phyloP scores from a whole-genome alignment of 176 grass and related monocot species.

The Neostapfia colusana region DNA sequence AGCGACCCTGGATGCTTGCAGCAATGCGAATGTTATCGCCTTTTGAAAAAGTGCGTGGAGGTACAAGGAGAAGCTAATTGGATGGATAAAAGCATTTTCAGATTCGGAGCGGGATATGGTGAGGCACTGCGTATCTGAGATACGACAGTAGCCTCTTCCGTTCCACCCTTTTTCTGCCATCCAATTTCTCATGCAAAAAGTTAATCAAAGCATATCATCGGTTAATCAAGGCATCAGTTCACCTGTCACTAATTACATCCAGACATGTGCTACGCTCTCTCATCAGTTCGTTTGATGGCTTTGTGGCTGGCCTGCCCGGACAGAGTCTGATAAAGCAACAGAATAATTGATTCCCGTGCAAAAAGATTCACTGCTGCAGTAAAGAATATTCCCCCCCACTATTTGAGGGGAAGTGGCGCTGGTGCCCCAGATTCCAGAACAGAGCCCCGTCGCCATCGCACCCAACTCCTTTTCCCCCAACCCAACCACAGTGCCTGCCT shows the following conservation, averaged over 20 bases:
- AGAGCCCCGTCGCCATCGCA: conserved; percentile 12
- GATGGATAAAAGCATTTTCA: background rate
- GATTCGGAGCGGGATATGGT: conserved; percentile 30
- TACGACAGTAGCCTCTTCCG: background rate
- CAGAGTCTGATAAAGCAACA: background rate
- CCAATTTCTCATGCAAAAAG: conserved; percentile 7
- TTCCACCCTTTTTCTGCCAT: background rate
- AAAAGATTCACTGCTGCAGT: conserved; percentile 14
- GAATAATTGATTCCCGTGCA: conserved; percentile 1
- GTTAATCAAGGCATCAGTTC: background rate
- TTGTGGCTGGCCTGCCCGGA: background rate
- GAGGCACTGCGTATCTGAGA: background rate
- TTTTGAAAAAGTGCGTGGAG: conserved; percentile 6
- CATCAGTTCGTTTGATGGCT: background rate
- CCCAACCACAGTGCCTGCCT: conserved; percentile 1
- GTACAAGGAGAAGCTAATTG: background rate
- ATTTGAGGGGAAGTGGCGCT: background rate
- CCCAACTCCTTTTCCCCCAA: conserved; percentile 19
- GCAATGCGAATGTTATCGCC: background rate
- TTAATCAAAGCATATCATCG: background rate
- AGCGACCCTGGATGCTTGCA: background rate
- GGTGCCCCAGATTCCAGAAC: conserved; percentile 40
- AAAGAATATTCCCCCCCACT: conserved; percentile 17
- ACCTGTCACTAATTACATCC: conserved; percentile 26
- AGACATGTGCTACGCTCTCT: background rate